phyloP scores from a whole-genome alignment of 1,284 basidiomycete species.

The Coniferiporia sulphurascens region DNA sequence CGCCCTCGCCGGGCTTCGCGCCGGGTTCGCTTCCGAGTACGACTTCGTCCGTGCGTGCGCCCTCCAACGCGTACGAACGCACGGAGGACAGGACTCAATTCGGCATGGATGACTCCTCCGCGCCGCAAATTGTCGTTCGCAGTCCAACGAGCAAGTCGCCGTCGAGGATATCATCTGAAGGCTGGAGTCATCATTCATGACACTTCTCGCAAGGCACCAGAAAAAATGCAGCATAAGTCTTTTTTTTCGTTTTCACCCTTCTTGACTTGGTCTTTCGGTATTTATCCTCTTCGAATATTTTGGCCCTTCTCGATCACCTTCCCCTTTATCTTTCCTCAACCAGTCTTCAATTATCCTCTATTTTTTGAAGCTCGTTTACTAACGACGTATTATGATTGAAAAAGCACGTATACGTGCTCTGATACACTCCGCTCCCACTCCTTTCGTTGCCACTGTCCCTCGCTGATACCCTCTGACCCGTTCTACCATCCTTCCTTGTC shows the following conservation, averaged over 20 bases:
- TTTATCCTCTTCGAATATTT: background rate
- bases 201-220: background rate
- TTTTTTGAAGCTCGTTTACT: background rate
- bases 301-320: background rate
- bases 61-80: background rate
- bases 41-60: background rate
- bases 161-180: background rate
- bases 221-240: background rate
- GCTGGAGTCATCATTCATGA: background rate
- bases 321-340: background rate
- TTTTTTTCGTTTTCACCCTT: background rate
- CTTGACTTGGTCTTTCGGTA: background rate
- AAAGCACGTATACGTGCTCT: background rate
- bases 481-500: background rate
- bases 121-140: constrained; percentile 4
- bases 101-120: background rate
- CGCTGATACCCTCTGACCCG: too few species aligned
- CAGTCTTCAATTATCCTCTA: background rate
- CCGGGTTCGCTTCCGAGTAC: background rate
- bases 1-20: background rate
- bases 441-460: too few species aligned
- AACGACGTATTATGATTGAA: background rate
- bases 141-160: background rate
- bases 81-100: background rate
- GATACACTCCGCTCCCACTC: background rate